These are phyloP conservation scores for Graphilbum fragrans DNA, from an alignment of 2,329 filamentous ascomycete species.

Conservation along the genomic window DNA sequence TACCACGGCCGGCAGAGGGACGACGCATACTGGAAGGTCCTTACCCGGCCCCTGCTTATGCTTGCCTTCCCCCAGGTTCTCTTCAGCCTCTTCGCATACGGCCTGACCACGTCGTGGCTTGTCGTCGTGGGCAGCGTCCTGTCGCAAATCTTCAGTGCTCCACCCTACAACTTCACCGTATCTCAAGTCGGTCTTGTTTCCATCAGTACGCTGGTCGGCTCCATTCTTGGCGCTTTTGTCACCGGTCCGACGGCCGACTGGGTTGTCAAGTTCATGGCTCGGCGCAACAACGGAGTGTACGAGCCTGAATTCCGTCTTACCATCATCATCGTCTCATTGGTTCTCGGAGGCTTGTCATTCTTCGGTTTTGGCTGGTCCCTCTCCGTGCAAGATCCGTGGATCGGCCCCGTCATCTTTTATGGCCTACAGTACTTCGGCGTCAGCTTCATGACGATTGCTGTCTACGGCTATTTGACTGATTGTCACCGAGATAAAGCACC, in stretches of 20 bases:
- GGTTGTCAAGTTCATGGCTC: conserved; percentile 57
- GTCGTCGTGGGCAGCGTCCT: conserved; percentile 90
- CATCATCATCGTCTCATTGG: conserved; percentile 74
- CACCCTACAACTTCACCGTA: conserved; percentile 66
- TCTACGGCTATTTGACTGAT: no score
- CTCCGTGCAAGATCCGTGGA: conserved; percentile 59
- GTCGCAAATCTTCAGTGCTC: conserved; percentile 58
- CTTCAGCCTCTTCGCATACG: conserved; percentile 77
- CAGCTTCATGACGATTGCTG: no score
- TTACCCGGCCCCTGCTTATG: no score
- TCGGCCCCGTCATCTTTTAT: conserved; percentile 88
- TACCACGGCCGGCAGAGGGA: no score
- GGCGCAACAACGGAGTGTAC: conserved; percentile 66
- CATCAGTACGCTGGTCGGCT: conserved; percentile 79
- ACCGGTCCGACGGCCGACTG: conserved; percentile 68
- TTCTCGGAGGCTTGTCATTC: conserved; percentile 70
- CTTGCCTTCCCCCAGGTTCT: conserved; percentile 81
- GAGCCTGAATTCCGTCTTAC: conserved; percentile 87
- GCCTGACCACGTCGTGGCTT: conserved; percentile 85
- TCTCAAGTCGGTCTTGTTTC: conserved; percentile 77
- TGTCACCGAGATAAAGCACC: no score
- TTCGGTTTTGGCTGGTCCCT: conserved; percentile 98
- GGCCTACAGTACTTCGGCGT: conserved; percentile 83
- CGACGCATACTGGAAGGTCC: no score
- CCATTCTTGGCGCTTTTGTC: conserved; percentile 80